phyloP scores from a whole-genome alignment of 306 rosid genomes.

The Luffa aegyptiaca region DNA sequence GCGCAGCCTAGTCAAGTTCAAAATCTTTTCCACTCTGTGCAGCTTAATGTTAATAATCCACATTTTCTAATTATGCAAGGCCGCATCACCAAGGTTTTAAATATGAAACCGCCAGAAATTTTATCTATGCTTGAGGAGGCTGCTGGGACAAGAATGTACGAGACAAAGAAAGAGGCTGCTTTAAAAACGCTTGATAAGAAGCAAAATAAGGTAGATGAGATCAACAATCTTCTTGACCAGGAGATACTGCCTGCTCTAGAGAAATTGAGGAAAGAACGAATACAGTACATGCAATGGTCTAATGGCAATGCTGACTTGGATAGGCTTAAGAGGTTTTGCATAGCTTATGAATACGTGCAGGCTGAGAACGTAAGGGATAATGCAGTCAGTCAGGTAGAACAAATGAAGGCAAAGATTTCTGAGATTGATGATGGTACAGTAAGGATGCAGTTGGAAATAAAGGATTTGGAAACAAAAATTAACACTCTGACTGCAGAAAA shows the following conservation, averaged over 20 bases:
- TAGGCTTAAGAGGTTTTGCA: slow-evolving; percentile 73
- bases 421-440: slow-evolving; percentile 46
- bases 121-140: slow-evolving; percentile 99
- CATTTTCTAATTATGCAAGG: slow-evolving; percentile 99
- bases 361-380: slow-evolving; percentile 66
- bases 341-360: slow-evolving; percentile 71
- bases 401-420: slow-evolving; percentile 54
- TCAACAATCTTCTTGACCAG: slow-evolving; percentile 88
- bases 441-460: slow-evolving; percentile 36
- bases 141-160: slow-evolving; percentile 98
- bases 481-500: too few species aligned
- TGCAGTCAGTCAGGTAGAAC: slow-evolving; percentile 63
- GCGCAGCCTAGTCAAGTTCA: slow-evolving; percentile 98
- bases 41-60: slow-evolving; percentile 92
- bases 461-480: too few species aligned
- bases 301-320: slow-evolving; percentile 93
- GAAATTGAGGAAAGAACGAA: slow-evolving; percentile 86
- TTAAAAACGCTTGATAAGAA: slow-evolving; percentile 98
- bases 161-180: slow-evolving; percentile 92
- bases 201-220: slow-evolving; percentile 95
- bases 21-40: slow-evolving; percentile 94
- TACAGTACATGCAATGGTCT: slow-evolving; percentile 96
- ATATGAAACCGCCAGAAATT: slow-evolving; percentile 96
- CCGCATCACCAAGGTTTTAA: slow-evolving; percentile 91
- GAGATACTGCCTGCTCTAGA: slow-evolving; percentile 96